These are phyloP conservation scores for Haberlea rhodopensis DNA, from an alignment of 257 asterid species.

Conservation along the genomic window DNA sequence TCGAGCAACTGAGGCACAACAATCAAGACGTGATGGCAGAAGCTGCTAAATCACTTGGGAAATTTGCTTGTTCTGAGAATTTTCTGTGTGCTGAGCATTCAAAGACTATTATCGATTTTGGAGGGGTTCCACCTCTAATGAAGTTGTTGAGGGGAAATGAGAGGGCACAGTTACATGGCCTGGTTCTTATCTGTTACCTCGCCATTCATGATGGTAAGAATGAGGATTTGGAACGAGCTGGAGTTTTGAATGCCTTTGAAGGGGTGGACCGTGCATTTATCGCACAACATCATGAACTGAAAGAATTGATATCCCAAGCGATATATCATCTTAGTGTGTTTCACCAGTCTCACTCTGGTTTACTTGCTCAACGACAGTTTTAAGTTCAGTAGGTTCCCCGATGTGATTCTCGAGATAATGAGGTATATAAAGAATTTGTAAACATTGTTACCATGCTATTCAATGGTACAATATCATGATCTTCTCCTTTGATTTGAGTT, in stretches of 20 bases:
- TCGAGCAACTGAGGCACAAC: constrained; percentile 52
- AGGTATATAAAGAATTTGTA: not conserved
- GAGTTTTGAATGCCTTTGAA: constrained; percentile 53
- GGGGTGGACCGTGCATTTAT: constrained; percentile 51
- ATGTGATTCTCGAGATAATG: constrained; percentile 3
- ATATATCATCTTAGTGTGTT: constrained; percentile 55
- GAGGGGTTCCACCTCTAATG: constrained; percentile 52
- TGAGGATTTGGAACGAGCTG: constrained; percentile 57
- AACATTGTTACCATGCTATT: not conserved
- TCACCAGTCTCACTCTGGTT: constrained; percentile 62
- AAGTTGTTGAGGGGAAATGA: constrained; percentile 59
- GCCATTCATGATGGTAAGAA: constrained; percentile 69
- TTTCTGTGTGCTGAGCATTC: constrained; percentile 61
- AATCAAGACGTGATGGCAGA: constrained; percentile 55
- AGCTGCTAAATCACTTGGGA: constrained; percentile 64
- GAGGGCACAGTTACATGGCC: constrained; percentile 43
- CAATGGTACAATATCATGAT: not conserved
- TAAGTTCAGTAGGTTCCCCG: constrained; percentile 22
- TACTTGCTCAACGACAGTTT: constrained; percentile 47
- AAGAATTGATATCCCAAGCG: constrained; percentile 54
- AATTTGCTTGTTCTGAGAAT: constrained; percentile 61
- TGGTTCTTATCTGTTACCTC: constrained; percentile 64
- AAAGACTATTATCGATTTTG: constrained; percentile 60
- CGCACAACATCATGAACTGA: constrained; percentile 55
- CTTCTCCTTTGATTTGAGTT: not conserved